Evolutionary conservation across 1,139 yeast genomes (phyloP), one percentile per base, ranked within the genome.

Genomic region (Pichia sp.): DNA sequence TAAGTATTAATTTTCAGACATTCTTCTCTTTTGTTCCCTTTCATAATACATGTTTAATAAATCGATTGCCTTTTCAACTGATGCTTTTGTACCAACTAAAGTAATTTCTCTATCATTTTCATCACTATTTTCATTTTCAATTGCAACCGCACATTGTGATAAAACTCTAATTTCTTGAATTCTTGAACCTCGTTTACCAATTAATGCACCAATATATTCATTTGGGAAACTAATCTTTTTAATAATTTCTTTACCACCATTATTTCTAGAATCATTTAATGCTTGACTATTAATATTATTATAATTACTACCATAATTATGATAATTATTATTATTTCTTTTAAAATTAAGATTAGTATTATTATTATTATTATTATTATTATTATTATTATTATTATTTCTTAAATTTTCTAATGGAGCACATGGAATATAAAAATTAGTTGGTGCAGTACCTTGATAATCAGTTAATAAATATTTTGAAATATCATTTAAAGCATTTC

Each of bases 121-220:
- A 58, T 81, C 85, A 56, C 83, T 81, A 45, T 88, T 84, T 29
- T 52, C 52, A 26, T 53, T 50, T 35, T 53, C 56, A 55, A 89
- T 87, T 9, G 83, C 81, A 63, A 89, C 88, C 46, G 81, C 78
- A 33, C 96, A 92, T 38, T 92, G 92, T 49, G 90, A 79, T 41
- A 76, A 77, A 59, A 85, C 80, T 58, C 96, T 77, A 48, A 89
- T 86, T 49, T 90, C 95, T 64, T 86, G 94, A 58, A 89, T 87
- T 68, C 95, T 78, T 27, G 53, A 49, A 27, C 96, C 96, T 57
- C 83, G 83, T 60, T 84, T 84, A 57, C 97, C 97, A 61, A 89
- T 87, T 51, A 89, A 74, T 45, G 96, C 94, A 43, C 97, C 97
- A 45, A 89, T 96, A 71, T 83, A 82, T 52, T 83, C 89, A 57